A percentile compares a stretch with the other conserved stretches of the same genome.
These are phyloP conservation scores for Rubus idaeus DNA, from an alignment of 306 rosid genomes.

Conservation along the genomic window DNA sequence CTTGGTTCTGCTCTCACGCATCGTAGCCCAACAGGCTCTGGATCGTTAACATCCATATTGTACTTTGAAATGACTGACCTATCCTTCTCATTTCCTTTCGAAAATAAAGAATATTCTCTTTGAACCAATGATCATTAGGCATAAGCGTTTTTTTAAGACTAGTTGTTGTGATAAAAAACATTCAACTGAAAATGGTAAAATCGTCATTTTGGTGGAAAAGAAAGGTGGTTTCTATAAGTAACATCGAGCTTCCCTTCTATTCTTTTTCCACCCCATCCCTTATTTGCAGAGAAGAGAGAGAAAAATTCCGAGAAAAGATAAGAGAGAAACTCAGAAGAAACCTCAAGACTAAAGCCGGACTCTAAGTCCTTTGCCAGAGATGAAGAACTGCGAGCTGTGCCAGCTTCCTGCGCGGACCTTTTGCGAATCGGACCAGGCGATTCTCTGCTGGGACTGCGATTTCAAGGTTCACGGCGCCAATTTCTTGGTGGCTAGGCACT, in stretches of 20 bases:
- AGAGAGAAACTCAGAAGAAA: conserved; percentile 23
- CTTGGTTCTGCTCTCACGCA: not conserved
- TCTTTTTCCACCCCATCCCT: conserved; percentile 19
- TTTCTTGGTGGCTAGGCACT: conserved; percentile 72
- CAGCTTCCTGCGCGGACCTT: conserved; percentile 53
- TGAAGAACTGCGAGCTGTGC: conserved; percentile 78
- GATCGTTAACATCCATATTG: not conserved
- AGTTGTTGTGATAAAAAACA: not conserved
- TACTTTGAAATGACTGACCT: not conserved
- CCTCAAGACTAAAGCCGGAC: not conserved
- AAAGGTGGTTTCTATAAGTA: conserved; percentile 23
- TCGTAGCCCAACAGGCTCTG: not conserved
- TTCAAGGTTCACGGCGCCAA: conserved; percentile 74
- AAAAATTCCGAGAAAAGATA: conserved; percentile 3
- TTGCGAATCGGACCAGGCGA: conserved; percentile 80
- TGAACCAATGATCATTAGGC: not conserved
- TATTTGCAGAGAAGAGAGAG: conserved; percentile 27
- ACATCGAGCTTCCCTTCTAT: not conserved
- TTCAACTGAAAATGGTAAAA: conserved; percentile 24
- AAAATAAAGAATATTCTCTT: not conserved
- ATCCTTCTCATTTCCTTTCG: not conserved
- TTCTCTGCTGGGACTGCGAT: conserved; percentile 80
- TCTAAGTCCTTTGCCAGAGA: conserved; percentile 15
- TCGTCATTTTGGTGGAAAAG: conserved; percentile 22
- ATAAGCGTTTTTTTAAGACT: no score